A percentile compares a stretch with the other conserved stretches of the same genome.
Evolutionary conservation across 345 rosid genomes (phyloP).

Genomic region (Cardamine chenopodiifolia): DNA sequence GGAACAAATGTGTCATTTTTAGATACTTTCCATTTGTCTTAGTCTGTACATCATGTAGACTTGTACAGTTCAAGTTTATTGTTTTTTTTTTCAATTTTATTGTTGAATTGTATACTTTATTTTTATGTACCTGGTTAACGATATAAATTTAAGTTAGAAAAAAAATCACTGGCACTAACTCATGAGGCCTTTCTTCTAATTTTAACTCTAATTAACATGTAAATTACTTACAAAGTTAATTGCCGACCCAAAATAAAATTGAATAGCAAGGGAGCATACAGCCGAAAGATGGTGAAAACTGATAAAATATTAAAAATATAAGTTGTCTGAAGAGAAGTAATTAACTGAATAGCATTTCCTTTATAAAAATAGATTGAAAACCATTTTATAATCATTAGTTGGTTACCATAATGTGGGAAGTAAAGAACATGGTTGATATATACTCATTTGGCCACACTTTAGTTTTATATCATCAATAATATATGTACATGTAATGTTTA

Average conservation of each 20-base stretch:
- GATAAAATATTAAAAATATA: neutral
- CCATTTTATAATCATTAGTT: slow-evolving; percentile 15
- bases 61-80: too few species aligned
- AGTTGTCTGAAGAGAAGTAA: neutral
- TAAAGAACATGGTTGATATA: slow-evolving; percentile 32
- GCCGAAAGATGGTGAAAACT: slow-evolving; percentile 1
- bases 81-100: too few species aligned
- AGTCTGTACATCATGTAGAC: too few species aligned
- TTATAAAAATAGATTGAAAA: neutral
- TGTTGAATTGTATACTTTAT: too few species aligned
- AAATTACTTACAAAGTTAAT: neutral
- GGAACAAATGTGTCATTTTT: neutral
- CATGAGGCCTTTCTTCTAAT: neutral
- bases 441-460: slow-evolving; percentile 9
- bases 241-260: neutral
- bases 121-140: too few species aligned
- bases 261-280: neutral
- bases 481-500: too few species aligned
- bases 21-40: too few species aligned
- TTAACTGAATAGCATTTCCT: neutral
- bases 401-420: slow-evolving; percentile 33
- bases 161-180: too few species aligned
- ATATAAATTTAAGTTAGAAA: too few species aligned
- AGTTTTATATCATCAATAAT: too few species aligned
- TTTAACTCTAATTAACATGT: neutral